These are phyloP conservation scores for Debaryomyces prosopidis DNA, from an alignment of 805 yeast genomes.

Conservation along the genomic window DNA sequence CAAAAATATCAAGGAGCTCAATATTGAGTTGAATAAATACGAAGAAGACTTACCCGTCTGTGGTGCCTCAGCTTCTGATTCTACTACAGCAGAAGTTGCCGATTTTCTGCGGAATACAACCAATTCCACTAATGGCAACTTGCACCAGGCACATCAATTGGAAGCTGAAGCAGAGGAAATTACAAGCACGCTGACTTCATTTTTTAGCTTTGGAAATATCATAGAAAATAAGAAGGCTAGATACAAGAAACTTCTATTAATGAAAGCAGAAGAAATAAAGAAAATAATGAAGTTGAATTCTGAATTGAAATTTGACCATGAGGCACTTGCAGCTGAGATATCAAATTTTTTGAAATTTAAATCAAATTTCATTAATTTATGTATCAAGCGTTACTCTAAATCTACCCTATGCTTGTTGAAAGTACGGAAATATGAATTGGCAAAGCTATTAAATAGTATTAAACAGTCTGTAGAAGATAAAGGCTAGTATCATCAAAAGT, in stretches of 20 bases:
- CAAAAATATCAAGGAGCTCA: slow-evolving; percentile 23
- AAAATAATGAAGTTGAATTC: slow-evolving; percentile 44
- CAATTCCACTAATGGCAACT: background rate
- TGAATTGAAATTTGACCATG: slow-evolving; percentile 57
- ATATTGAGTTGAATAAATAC: slow-evolving; percentile 27
- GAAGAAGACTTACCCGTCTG: slow-evolving; percentile 18
- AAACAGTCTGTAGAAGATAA: background rate
- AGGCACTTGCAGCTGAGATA: slow-evolving; percentile 60
- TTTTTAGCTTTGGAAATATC: slow-evolving; percentile 37
- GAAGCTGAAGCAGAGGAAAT: background rate
- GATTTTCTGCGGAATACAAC: slow-evolving; percentile 13
- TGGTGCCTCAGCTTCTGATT: slow-evolving; percentile 4
- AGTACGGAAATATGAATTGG: slow-evolving; percentile 5
- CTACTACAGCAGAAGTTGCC: slow-evolving; percentile 15
- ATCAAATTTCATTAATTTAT: slow-evolving; percentile 37
- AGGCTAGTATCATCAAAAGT: background rate
- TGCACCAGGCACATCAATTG: background rate
- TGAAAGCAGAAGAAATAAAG: slow-evolving; percentile 41
- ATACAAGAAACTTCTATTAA: slow-evolving; percentile 43
- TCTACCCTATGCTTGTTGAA: slow-evolving; percentile 2
- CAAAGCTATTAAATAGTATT: background rate
- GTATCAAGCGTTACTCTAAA: slow-evolving; percentile 31
- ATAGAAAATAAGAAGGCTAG: slow-evolving; percentile 54
- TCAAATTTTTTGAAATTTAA: slow-evolving; percentile 58
- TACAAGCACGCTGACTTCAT: slow-evolving; percentile 18